Evolutionary conservation across 139 green algal genomes (phyloP).

Genomic region (Micromonas pusilla): DNA sequence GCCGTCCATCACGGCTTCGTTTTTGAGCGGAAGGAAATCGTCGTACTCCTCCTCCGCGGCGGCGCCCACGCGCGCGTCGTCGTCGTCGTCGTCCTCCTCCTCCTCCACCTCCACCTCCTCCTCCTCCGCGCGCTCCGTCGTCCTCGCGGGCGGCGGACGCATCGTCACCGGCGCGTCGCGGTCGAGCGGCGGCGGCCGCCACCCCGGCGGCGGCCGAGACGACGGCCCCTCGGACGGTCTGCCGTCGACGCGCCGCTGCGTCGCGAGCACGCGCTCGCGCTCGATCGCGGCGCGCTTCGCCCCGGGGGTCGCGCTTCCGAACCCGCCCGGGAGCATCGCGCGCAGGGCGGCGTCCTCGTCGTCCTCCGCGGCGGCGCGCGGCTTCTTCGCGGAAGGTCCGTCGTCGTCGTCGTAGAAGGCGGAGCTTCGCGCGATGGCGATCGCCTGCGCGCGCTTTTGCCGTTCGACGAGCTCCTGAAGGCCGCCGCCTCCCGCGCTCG

Average conservation of each 20-base stretch:
- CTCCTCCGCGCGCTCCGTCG: background rate
- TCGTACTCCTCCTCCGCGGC: slow-evolving; percentile 3
- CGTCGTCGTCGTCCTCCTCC: slow-evolving; percentile 5
- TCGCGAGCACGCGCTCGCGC: background rate
- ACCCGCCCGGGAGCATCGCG: background rate
- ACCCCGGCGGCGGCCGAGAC: too few species aligned
- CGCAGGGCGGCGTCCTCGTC: background rate
- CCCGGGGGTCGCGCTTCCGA: background rate
- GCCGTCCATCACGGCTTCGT: background rate
- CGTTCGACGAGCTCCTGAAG: background rate
- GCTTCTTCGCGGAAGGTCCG: too few species aligned
- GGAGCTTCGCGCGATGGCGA: background rate
- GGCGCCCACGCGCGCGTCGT: background rate
- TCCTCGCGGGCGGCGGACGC: too few species aligned
- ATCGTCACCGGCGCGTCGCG: too few species aligned
- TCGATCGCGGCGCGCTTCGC: background rate
- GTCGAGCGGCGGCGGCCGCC: too few species aligned
- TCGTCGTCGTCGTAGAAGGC: slow-evolving; percentile 5
- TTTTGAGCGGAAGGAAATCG: background rate
- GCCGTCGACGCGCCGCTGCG: background rate
- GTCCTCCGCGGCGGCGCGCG: too few species aligned
- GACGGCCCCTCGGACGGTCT: too few species aligned
- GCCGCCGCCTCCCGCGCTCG: too few species aligned
- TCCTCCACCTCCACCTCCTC: background rate
- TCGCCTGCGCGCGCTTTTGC: background rate